Evolutionary conservation across 306 rosid genomes (phyloP).

Genomic region (Acmispon strigosus): DNA sequence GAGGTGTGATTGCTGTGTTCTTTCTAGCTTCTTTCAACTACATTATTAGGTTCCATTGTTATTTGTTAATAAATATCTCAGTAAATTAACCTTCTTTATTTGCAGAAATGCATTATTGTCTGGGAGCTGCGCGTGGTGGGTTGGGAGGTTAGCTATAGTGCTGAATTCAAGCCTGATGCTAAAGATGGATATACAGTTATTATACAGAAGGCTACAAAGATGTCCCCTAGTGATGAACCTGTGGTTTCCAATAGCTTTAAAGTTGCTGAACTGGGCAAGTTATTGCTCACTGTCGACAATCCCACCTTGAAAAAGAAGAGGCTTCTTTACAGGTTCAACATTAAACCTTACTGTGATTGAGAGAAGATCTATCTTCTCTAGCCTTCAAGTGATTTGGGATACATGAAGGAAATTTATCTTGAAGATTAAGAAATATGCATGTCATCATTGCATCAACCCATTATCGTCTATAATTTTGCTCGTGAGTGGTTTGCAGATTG

Average conservation of each 20-base stretch:
- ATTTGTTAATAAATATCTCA: neutral
- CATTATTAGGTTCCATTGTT: neutral
- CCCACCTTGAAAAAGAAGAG: constrained; percentile 76
- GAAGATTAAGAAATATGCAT: constrained; percentile 26
- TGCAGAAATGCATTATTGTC: constrained; percentile 76
- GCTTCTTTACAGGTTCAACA: constrained; percentile 92
- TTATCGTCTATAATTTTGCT: constrained; percentile 25
- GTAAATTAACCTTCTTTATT: constrained; percentile 1
- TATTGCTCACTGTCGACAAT: constrained; percentile 75
- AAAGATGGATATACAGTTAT: constrained; percentile 54
- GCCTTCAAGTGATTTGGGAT: neutral
- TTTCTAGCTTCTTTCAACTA: neutral
- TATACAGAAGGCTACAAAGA: constrained; percentile 71
- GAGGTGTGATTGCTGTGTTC: constrained; percentile 49
- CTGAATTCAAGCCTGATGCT: constrained; percentile 79
- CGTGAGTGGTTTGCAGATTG: constrained; percentile 35
- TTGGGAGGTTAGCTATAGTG: constrained; percentile 84
- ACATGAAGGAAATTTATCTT: constrained; percentile 7
- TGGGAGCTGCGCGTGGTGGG: constrained; percentile 99
- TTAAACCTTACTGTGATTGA: constrained; percentile 55
- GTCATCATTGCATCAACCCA: constrained; percentile 22
- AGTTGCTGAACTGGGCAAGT: constrained; percentile 76
- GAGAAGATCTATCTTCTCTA: neutral
- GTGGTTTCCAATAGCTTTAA: constrained; percentile 59
- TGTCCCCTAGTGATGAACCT: constrained; percentile 68